Conservation (phyloP, 2,329 filamentous ascomycete species). For the Aspergillus hortae region DNA sequence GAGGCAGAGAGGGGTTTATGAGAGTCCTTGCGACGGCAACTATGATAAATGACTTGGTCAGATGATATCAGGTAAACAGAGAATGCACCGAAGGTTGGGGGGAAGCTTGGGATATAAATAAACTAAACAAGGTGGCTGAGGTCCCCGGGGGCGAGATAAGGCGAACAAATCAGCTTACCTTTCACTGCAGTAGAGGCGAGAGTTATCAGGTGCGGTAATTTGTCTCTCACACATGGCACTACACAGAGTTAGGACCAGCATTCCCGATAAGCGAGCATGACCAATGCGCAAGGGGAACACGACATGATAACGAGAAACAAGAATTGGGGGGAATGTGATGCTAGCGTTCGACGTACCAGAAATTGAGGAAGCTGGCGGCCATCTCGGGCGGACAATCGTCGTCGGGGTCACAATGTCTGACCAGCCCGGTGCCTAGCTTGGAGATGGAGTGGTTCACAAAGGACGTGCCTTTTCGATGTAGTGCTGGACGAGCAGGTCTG, state of each 20-base stretch:
- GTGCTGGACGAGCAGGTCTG: conserved; percentile 27
- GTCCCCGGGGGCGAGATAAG: conserved; percentile 12
- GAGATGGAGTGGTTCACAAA: conserved; percentile 27
- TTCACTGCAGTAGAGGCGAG: conserved; percentile 62
- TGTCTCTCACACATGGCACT: conserved; percentile 65
- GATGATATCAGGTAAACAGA: conserved; percentile 2
- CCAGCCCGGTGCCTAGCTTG: conserved; percentile 30
- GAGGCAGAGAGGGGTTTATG: conserved; percentile 43
- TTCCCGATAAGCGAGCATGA: conserved; percentile 18
- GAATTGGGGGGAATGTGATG: background rate
- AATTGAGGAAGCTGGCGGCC: conserved; percentile 44
- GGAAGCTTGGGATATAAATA: conserved; percentile 9
- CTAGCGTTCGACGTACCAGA: conserved; percentile 36
- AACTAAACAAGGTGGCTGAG: conserved; percentile 3
- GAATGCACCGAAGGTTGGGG: conserved; percentile 4
- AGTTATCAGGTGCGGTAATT: conserved; percentile 59
- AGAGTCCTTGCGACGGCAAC: conserved; percentile 47
- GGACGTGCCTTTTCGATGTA: conserved; percentile 34
- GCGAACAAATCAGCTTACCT: conserved; percentile 44
- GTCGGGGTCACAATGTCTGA: conserved; percentile 17
- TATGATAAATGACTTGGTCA: conserved; percentile 16
- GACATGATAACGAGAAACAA: conserved; percentile 16
- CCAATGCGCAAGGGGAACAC: conserved; percentile 16
- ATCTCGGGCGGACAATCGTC: conserved; percentile 35
- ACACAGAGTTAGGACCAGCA: conserved; percentile 24